Percentiles rank a stretch among this genome's conserved stretches.
Evolutionary conservation across 225 moss, liverwort and hornwort species (phyloP).

Genomic region (Lunularia cruciata): DNA sequence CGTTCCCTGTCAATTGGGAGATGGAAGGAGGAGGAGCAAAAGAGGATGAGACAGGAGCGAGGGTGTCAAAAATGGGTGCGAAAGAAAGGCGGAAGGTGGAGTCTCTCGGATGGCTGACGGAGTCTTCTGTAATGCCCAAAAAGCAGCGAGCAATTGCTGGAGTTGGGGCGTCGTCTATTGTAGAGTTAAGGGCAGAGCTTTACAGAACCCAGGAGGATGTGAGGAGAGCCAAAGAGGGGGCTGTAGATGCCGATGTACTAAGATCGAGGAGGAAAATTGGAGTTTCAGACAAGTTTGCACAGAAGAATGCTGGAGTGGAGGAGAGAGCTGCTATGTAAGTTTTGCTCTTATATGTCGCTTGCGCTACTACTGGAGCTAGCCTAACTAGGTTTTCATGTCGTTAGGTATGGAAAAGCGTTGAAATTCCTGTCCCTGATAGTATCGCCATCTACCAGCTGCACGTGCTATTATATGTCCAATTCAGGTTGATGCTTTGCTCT

Average conservation of each 20-base stretch:
- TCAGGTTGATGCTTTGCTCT: no score
- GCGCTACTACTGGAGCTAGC: no score
- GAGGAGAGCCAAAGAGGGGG: slow-evolving; percentile 78
- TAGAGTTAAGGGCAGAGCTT: slow-evolving; percentile 86
- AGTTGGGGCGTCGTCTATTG: slow-evolving; percentile 86
- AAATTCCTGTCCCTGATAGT: no score
- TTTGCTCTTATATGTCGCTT: no score
- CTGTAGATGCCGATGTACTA: slow-evolving; percentile 54
- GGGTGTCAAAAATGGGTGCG: slow-evolving; percentile 31
- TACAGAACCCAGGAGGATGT: slow-evolving; percentile 89
- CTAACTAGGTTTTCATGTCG: no score
- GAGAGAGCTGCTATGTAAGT: slow-evolving; percentile 69
- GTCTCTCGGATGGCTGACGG: slow-evolving; percentile 98
- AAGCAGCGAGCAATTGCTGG: slow-evolving; percentile 85
- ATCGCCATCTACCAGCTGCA: no score
- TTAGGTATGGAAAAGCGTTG: no score
- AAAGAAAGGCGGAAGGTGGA: slow-evolving; percentile 62
- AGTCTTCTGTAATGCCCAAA: slow-evolving; percentile 90
- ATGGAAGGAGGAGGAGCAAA: slow-evolving; percentile 20
- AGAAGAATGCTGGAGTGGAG: slow-evolving; percentile 78
- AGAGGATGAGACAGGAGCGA: slow-evolving; percentile 4
- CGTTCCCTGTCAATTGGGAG: no score
- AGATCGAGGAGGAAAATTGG: slow-evolving; percentile 60
- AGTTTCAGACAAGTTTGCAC: slow-evolving; percentile 52
- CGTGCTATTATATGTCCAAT: no score